Percentiles rank a stretch among this genome's conserved stretches.
Conservation (phyloP, 148 eudicot genomes). For the Amaranthus palmeri region DNA sequence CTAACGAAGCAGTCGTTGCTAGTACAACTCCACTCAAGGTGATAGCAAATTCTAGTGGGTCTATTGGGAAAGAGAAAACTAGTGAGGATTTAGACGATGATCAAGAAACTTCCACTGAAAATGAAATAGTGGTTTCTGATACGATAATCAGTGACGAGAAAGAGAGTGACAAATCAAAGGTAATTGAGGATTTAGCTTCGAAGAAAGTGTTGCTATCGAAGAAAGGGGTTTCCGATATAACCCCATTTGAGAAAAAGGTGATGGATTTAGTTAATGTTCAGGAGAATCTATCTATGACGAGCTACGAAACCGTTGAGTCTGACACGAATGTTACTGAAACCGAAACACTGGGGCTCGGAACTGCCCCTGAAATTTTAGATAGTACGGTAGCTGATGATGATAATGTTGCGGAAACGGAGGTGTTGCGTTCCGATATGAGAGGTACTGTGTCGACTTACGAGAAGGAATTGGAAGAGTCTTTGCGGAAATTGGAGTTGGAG, state of each 20-base stretch:
- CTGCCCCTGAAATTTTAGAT: neutral
- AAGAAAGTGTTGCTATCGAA: conserved; percentile 8
- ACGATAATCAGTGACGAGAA: no score
- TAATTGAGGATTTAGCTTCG: neutral
- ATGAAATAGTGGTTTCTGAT: conserved; percentile 2
- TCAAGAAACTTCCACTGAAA: conserved; percentile 18
- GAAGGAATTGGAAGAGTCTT: conserved; percentile 36
- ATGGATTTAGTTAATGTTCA: conserved; percentile 3
- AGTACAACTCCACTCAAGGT: conserved; percentile 25
- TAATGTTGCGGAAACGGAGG: conserved; percentile 19
- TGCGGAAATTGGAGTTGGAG: conserved; percentile 49
- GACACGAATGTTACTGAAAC: conserved; percentile 15
- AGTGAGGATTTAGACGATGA: conserved; percentile 16
- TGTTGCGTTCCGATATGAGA: conserved; percentile 7
- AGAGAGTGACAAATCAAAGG: no score
- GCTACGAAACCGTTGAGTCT: conserved; percentile 4
- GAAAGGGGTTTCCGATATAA: conserved; percentile 5
- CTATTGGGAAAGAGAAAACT: conserved; percentile 22
- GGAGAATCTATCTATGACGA: conserved; percentile 1
- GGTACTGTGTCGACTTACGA: conserved; percentile 22
- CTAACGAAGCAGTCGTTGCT: conserved; percentile 9
- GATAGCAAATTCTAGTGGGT: conserved; percentile 27
- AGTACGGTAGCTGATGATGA: conserved; percentile 1
- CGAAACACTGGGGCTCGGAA: neutral
- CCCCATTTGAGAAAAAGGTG: conserved; percentile 4